phyloP scores from a whole-genome alignment of 1,284 basidiomycete species.

The Trichosporon inkin region DNA sequence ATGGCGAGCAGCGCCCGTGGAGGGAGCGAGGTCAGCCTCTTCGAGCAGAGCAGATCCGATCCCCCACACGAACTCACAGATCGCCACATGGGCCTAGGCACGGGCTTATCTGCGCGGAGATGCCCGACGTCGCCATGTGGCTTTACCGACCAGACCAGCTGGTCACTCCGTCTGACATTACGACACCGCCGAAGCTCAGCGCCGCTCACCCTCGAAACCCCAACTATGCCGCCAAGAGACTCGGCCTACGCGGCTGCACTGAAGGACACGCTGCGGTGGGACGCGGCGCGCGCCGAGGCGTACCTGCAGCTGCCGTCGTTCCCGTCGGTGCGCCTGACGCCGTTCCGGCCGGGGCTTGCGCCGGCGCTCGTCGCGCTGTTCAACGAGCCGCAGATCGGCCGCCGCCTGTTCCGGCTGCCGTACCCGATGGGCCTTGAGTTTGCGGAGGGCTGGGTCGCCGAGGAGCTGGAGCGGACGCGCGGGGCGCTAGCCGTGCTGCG shows the following conservation, averaged over 20 bases:
- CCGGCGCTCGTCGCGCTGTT: constrained; percentile 26
- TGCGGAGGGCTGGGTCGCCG: constrained; percentile 16
- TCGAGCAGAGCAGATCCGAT: too few species aligned
- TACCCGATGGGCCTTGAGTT: constrained; percentile 23
- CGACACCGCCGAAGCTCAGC: background rate
- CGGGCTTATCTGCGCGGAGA: too few species aligned
- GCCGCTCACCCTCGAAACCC: background rate
- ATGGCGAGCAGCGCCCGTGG: too few species aligned
- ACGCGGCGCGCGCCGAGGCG: constrained; percentile 23
- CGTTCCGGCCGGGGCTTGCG: constrained; percentile 23
- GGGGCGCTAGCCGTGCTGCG: background rate
- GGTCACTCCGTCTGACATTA: too few species aligned
- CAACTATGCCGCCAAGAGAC: background rate
- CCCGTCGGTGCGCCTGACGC: constrained; percentile 25
- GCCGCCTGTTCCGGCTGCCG: constrained; percentile 24
- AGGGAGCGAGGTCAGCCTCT: too few species aligned
- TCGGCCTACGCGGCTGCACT: constrained; percentile 10
- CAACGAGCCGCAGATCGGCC: constrained; percentile 24
- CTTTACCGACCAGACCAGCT: too few species aligned
- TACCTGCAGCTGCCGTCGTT: constrained; percentile 30
- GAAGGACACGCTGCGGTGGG: constrained; percentile 22
- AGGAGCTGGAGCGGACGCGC: background rate
- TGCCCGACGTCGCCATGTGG: too few species aligned
- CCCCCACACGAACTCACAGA: too few species aligned
- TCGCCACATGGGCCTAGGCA: too few species aligned